Evolutionary conservation across 2,329 filamentous ascomycete species (phyloP).

Genomic region (Hymenoscyphus repandus): DNA sequence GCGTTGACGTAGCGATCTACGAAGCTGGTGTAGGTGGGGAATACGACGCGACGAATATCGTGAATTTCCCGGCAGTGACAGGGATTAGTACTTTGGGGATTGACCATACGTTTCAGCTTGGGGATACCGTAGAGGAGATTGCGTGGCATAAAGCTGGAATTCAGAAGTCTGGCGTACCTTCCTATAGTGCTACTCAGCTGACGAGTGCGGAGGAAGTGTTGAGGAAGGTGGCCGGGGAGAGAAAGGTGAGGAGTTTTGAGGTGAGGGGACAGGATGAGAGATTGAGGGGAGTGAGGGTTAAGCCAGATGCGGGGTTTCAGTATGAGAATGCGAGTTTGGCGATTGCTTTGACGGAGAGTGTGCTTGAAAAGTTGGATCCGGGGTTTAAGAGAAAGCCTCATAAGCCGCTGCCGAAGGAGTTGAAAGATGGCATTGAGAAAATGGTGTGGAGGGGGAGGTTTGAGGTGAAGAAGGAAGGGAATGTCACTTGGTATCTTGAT

Average conservation of each 20-base stretch:
- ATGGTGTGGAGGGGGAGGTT: conserved; percentile 79
- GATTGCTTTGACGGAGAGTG: conserved; percentile 46
- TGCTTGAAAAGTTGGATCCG: conserved; percentile 39
- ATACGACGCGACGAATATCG: conserved; percentile 64
- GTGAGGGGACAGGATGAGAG: conserved; percentile 44
- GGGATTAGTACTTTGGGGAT: conserved; percentile 64
- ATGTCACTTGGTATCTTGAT: conserved; percentile 80
- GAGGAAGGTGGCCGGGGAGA: conserved; percentile 42
- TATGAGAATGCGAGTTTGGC: conserved; percentile 51
- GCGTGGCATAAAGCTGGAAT: conserved; percentile 73
- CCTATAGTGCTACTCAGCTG: conserved; percentile 52
- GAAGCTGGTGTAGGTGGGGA: conserved; percentile 66
- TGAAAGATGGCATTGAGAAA: conserved; percentile 67
- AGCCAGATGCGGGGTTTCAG: conserved; percentile 51
- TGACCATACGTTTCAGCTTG: conserved; percentile 61
- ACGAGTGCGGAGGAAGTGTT: conserved; percentile 42
- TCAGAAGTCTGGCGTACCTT: conserved; percentile 54
- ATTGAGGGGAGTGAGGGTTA: conserved; percentile 40
- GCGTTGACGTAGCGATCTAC: conserved; percentile 57
- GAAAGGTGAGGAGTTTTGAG: conserved; percentile 39
- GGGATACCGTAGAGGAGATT: conserved; percentile 58
- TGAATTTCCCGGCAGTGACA: conserved; percentile 50
- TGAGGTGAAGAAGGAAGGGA: conserved; percentile 50
- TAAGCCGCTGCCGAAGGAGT: conserved; percentile 50
- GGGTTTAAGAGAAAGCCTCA: conserved; percentile 20